Conservation (phyloP, 2,329 filamentous ascomycete genomes). For the Clonostachys sp. region DNA sequence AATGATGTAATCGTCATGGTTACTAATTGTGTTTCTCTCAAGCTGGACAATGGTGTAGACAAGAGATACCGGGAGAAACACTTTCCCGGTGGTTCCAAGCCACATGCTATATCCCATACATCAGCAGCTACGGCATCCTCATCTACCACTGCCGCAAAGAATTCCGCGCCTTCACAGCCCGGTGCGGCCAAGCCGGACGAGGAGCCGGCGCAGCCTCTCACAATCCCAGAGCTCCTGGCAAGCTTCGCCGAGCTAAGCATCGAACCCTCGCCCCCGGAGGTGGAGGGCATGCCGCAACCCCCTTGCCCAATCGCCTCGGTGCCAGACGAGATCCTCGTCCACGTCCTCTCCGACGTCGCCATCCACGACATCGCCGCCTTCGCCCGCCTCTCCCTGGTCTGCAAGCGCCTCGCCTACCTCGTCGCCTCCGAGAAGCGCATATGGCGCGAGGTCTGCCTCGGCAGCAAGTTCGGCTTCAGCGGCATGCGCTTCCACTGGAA, state of each 20-base stretch:
- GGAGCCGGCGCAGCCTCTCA: constrained; percentile 27
- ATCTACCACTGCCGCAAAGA: background rate
- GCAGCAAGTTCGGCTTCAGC: constrained; percentile 69
- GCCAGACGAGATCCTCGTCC: constrained; percentile 79
- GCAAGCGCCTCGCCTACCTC: constrained; percentile 82
- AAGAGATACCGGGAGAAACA: constrained; percentile 86
- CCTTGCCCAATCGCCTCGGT: constrained; percentile 76
- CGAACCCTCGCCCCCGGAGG: constrained; percentile 57
- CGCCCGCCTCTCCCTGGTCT: constrained; percentile 71
- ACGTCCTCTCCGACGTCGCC: constrained; percentile 72
- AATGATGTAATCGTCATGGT: background rate
- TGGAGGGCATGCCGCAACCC: constrained; percentile 67
- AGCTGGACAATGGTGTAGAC: constrained; percentile 84
- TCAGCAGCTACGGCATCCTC: constrained; percentile 33
- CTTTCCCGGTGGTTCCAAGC: constrained; percentile 57
- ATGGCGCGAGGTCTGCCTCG: constrained; percentile 75
- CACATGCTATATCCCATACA: constrained; percentile 10
- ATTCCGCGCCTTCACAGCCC: background rate
- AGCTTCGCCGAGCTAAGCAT: constrained; percentile 72
- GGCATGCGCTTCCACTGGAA: constrained; percentile 80
- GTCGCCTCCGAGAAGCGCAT: constrained; percentile 79
- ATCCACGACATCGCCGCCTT: constrained; percentile 73
- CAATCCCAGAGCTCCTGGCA: constrained; percentile 62
- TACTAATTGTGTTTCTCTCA: constrained; percentile 6
- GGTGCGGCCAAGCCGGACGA: background rate